A percentile compares a stretch with the other conserved stretches of the same genome.
These are phyloP conservation scores for Phytophthora lateralis DNA, from an alignment of 352 stramenopile species.

Conservation along the genomic window DNA sequence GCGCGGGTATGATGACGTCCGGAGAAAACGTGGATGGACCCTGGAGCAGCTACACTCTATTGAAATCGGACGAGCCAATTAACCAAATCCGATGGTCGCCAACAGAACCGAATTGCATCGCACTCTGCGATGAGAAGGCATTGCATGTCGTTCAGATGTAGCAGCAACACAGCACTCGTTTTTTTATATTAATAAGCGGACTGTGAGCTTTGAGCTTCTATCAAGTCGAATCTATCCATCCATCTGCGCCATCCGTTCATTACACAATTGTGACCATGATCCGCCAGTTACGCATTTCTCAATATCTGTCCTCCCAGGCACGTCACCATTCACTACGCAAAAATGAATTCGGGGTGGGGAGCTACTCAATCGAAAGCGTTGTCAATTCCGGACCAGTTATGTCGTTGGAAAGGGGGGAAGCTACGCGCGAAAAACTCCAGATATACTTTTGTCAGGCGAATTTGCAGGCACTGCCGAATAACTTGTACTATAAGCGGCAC, in stretches of 20 bases:
- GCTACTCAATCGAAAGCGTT: no score
- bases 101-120: conserved; percentile 95
- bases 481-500: conserved; percentile 41
- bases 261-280: no score
- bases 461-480: conserved; percentile 35
- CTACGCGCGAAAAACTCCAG: conserved; percentile 1
- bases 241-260: no score
- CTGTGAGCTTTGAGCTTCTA: no score
- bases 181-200: conserved; percentile 1
- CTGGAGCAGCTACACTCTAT: conserved; percentile 55
- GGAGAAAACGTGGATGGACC: conserved; percentile 26
- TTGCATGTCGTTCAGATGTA: conserved; percentile 93
- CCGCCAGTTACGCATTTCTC: no score
- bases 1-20: conserved; percentile 37
- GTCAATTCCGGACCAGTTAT: no score
- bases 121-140: conserved; percentile 94
- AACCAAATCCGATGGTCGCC: conserved; percentile 92
- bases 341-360: no score
- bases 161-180: not conserved
- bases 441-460: conserved; percentile 39
- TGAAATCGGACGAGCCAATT: conserved; percentile 73
- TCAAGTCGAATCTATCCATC: no score
- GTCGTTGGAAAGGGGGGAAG: no score
- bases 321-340: no score
- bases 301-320: no score